Base-by-base conservation (phyloP, 306 rosid genomes). In the Malus fusca region DNA sequence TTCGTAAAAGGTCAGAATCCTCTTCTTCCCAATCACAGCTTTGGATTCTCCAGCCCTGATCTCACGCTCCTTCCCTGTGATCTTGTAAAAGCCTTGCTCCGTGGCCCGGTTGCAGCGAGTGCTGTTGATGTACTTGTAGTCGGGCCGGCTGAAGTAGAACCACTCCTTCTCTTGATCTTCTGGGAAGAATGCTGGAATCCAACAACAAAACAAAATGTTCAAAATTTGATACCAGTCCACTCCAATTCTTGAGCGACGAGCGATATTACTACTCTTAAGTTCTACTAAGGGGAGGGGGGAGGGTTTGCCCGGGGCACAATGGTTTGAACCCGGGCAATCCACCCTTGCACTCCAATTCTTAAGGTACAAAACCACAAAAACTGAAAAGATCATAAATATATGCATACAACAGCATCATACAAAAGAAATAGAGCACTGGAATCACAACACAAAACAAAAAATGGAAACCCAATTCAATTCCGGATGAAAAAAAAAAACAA, bases 51-150 rank as follows among this genome's bases (percentile, higher is more conserved):
- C 67, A 5, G 2, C 71, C 85, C 46, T 83, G 60, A 93, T 80
- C 0, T 30, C 8, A 13, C 90, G 69, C 17, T 83, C 91, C 12
- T 17, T 33, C 0, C 97, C 97, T 18, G 90, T 87, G 75, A 75
- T 11, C 70, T 93, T 91, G 96, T 97, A 93, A 62, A 1, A 90
- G 4, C 98, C 98, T 10, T 6, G 0, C 1, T 17, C 3, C 0
- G 97, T 93, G 62, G 81, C 11, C 84, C 98, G 84, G 48, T 86
- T 84, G 5, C 33, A 1, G 33, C 87, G 78, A 19, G 4, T 70
- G 25, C 91, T 84, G 0, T 76, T 85, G 5, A 73, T 7, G 61
- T 81, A 73, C 85, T 83, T 90, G 62, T 43, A 86, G n/a, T 74
- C 80, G 1, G 51, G 78, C 4, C 59, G 79, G 80, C 78, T 75